phyloP scores from a whole-genome alignment of 352 stramenopile genomes.

The Phytophthora litchii region DNA sequence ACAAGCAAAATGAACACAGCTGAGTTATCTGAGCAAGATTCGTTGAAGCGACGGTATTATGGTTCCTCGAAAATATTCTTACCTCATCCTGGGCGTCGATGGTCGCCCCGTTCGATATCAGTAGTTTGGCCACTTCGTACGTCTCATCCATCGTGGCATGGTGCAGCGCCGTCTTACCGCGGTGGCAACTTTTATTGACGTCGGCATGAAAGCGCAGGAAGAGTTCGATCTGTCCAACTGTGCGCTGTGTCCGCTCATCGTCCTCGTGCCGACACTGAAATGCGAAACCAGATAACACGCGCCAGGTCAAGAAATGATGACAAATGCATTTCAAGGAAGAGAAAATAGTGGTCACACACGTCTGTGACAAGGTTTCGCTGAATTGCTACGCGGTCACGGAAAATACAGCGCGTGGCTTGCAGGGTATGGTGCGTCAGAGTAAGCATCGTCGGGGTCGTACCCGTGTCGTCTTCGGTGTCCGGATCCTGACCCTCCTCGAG shows the following conservation, averaged over 20 bases:
- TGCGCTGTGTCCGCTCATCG: constrained; percentile 1
- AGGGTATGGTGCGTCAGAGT: no score
- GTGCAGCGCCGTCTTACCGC: constrained; percentile 26
- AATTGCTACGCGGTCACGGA: no score
- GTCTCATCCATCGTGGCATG: constrained; percentile 19
- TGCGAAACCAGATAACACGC: no score
- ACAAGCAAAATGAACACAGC: not conserved
- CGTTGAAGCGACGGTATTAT: not conserved
- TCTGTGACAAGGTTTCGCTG: no score
- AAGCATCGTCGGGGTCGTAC: no score
- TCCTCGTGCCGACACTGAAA: constrained; percentile 26
- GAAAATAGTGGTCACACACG: no score
- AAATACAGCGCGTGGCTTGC: no score
- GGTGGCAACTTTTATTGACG: constrained; percentile 13
- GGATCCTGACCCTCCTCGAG: no score
- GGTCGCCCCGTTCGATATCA: constrained; percentile 8
- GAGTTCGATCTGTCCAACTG: constrained; percentile 5
- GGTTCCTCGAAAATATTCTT: not conserved
- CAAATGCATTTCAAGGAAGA: no score
- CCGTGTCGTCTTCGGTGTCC: no score
- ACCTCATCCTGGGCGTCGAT: constrained; percentile 16
- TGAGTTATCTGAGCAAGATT: no score
- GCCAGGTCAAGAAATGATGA: no score
- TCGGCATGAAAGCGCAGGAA: constrained; percentile 7
- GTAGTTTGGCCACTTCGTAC: constrained; percentile 15